Conservation (phyloP, 2,329 filamentous ascomycete species). For the Tolypocladium ophioglossoides region DNA sequence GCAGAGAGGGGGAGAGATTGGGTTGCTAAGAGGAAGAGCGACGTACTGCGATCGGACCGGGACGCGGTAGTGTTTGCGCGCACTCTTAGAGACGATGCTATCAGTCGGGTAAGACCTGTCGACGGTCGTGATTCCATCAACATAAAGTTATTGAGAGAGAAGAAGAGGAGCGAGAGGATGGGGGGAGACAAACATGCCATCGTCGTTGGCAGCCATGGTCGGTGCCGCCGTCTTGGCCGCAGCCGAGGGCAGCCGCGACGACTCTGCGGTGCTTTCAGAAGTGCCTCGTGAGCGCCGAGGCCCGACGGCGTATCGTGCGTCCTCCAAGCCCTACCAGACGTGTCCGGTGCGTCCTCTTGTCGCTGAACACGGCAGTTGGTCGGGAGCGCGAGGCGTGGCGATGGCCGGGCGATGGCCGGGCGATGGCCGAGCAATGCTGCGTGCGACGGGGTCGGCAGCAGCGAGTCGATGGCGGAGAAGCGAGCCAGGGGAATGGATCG, state of each 20-base stretch:
- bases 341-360: background rate
- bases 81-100: conserved; percentile 46
- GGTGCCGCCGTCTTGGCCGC: conserved; percentile 4
- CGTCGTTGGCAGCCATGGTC: conserved; percentile 44
- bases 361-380: background rate
- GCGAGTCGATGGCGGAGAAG: background rate
- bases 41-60: conserved; percentile 55
- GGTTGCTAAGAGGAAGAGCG: background rate
- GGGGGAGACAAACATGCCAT: conserved; percentile 33
- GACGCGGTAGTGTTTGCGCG: conserved; percentile 57
- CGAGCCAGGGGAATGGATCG: background rate
- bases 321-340: background rate
- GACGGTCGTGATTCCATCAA: conserved; percentile 1
- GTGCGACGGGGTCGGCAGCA: background rate
- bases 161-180: background rate
- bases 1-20: background rate
- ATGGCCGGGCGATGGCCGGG: no score
- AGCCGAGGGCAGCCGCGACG: conserved; percentile 1
- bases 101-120: conserved; percentile 55
- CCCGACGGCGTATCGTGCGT: background rate
- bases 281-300: background rate
- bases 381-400: background rate
- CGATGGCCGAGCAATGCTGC: background rate
- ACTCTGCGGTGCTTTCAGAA: background rate
- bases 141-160: background rate